Conservation (phyloP, 352 stramenopile genomes). For the Pythium phragmitis region DNA sequence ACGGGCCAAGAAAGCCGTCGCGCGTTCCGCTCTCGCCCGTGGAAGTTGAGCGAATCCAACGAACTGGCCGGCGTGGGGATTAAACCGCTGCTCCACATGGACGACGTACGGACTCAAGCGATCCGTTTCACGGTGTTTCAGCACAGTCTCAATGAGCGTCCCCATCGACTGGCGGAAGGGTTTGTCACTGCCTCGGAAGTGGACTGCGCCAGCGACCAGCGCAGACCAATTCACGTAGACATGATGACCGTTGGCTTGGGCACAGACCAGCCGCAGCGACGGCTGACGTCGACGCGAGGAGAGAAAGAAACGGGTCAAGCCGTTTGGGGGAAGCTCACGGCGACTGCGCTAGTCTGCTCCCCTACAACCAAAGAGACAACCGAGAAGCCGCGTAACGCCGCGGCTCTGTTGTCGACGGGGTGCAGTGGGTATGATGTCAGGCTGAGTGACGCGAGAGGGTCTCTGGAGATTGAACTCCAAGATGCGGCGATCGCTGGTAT, state of each 20-base stretch:
- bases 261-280: neutral
- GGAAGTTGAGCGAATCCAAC: neutral
- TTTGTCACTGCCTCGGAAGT: neutral
- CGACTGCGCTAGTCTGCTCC: neutral
- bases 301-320: neutral
- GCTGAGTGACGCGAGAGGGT: conserved; percentile 6
- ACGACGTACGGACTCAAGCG: conserved; percentile 15
- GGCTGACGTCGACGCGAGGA: neutral
- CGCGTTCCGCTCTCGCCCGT: conserved; percentile 5
- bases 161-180: conserved; percentile 18
- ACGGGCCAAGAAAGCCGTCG: conserved; percentile 5
- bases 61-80: neutral
- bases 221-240: conserved; percentile 1
- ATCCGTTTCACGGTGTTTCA: conserved; percentile 20
- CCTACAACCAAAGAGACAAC: neutral
- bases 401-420: neutral
- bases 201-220: neutral
- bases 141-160: conserved; percentile 13
- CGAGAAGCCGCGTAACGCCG: neutral
- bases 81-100: neutral
- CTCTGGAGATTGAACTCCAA: conserved; percentile 9
- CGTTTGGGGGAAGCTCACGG: conserved; percentile 10
- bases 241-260: neutral
- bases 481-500: neutral
- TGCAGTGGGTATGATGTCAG: neutral